Evolutionary conservation across 148 eudicot species (phyloP).

Genomic region (Rhododendron ferrugineum): DNA sequence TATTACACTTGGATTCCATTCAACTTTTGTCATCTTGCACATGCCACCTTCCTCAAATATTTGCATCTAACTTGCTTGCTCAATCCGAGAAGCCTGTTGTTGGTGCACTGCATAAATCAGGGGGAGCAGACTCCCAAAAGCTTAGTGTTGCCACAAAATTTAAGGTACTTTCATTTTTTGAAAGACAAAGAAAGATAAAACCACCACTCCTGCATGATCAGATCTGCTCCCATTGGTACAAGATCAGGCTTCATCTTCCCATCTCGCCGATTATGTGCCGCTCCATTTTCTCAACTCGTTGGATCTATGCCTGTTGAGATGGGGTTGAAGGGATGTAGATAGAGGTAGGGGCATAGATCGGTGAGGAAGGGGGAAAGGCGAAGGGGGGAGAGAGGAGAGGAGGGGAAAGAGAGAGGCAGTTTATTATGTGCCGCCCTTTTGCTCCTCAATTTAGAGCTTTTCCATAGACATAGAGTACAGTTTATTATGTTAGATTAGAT

Average conservation of each 20-base stretch:
- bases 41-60: constrained; percentile 62
- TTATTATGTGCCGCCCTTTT: no score
- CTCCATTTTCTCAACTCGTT: background rate
- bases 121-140: constrained; percentile 98
- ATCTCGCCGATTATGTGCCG: background rate
- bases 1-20: constrained; percentile 71
- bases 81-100: constrained; percentile 82
- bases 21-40: constrained; percentile 81
- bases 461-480: background rate
- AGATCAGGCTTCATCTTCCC: background rate
- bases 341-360: background rate
- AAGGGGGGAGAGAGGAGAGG: background rate
- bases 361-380: background rate
- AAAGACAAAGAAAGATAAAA: background rate
- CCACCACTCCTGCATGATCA: background rate
- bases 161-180: constrained; percentile 46
- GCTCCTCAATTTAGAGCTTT: background rate
- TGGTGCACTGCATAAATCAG: constrained; percentile 78
- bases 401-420: background rate
- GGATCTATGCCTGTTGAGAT: background rate
- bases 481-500: background rate
- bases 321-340: background rate
- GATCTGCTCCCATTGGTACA: background rate
- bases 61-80: constrained; percentile 74
- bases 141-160: constrained; percentile 88